Evolutionary conservation across 2,329 filamentous ascomycete genomes (phyloP), one percentile per base, ranked within the genome.

Genomic region (Penicillium sp.): DNA sequence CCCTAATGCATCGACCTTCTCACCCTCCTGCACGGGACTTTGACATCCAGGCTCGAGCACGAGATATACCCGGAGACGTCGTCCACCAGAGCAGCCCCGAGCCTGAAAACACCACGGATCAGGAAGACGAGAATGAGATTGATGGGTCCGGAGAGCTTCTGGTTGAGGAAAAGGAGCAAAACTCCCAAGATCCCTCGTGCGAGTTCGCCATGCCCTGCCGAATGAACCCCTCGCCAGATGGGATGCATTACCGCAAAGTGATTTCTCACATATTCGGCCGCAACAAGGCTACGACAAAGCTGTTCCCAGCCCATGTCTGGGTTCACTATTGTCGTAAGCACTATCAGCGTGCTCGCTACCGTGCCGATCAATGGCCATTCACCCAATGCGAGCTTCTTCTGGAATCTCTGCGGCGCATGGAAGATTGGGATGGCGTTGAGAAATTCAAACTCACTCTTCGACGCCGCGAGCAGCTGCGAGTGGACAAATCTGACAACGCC

Each of bases 251-350:
- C 22, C 83, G 89, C 43, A 92, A 92, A 71, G 84, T 87, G 5
- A 87, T 92, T 53, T 90, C 87, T 0, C 88, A 94, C 64, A 81
- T 92, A 49, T 92, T 92, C 61, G 89, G 89, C 20, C 83, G 90
- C 33, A 94, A 94, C 76, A 94, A 94, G 72, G 78, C 81, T 7
- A 87, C 84, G 63, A 94, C 89, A 0, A 80, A 86, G 30, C 77
- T 79, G 40, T 89, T 94, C 44, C 87, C 87, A 0, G 73, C 81
- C 5, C 71, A 81, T 20, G 81, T 89, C 2, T 92, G 88, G 88
- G 83, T 90, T 0, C 83, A 87, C 63, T 87, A 83, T 66, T 94
- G 90, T 69, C 83, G 89, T 31, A 92, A 92, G 66, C 87, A 92
- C 64, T 94, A 94, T 67, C 90, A 94, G 70, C 83, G 89, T 6